Evolutionary conservation across 345 rosid genomes (phyloP), one percentile per base, ranked within the genome.

Genomic region (Gossypium bickii): DNA sequence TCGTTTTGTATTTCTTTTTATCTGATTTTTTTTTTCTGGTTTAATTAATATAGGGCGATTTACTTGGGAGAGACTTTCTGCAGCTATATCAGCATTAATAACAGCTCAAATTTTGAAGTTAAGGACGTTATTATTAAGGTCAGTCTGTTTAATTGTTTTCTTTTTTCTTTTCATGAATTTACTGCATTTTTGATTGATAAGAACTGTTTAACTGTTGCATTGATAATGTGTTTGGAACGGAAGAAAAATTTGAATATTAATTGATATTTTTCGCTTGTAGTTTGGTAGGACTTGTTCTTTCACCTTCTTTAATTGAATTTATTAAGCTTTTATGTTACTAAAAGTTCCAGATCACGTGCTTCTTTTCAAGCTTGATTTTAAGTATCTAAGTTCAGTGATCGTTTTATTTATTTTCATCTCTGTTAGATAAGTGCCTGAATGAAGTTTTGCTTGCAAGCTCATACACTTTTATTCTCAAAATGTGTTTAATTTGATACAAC

Each of bases 71-170:
- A 58, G 62, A 58, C 62, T 20, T 58, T 58, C 62, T 58, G 29
- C 61, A 96, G 99, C 88, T 91, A 93, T 64, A 83, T 93, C 22
- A 96, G 97, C 76, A 91, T 96, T 76, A 96, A 96, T 71, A 96
- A 90, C 79, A 91, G 97, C 70, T 93, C 98, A 20, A 90, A 44
- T 73, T 89, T 90, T 17, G 92, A 96, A 83, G 98, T 89, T 79
- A 85, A 97, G 43, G 97, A 96, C 34, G 85, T 93, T 70, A 78
- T 86, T 66, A 93, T 93, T 18, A 75, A 53, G 75, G 63, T 55
- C 20, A 57, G 70, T 18, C 24, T 73, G 45, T 62, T 63, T 64
- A n/a, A 47, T 48, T 47, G 49, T 11, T 45, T 8, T 45, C 7
- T 52, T 7, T 55, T 20, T 9, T 9, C 13, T 27, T 61, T 20